These are phyloP conservation scores for Gloeophyllum trabeum DNA, from an alignment of 768 basidiomycete genomes.

Conservation along the genomic window DNA sequence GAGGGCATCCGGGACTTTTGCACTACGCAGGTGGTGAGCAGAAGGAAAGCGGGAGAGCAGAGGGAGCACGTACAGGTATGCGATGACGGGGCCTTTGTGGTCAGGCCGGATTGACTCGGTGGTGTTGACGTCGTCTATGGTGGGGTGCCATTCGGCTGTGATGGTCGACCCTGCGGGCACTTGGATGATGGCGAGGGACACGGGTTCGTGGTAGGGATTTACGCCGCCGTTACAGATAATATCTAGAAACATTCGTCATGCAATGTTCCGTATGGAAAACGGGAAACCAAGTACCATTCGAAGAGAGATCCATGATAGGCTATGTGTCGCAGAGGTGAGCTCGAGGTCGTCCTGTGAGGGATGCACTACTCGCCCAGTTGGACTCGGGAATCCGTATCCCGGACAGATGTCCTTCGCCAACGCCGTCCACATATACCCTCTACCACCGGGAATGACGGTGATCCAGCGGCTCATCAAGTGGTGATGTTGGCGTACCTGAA, in stretches of 20 bases:
- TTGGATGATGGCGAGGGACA: constrained; percentile 31
- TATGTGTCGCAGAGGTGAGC: constrained; percentile 8
- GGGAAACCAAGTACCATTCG: constrained; percentile 25
- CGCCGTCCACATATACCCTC: constrained; percentile 43
- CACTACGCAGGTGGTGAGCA: constrained; percentile 18
- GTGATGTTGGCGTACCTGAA: constrained; percentile 24
- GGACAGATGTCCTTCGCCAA: constrained; percentile 30
- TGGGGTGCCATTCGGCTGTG: constrained; percentile 43
- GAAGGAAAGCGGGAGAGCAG: background rate
- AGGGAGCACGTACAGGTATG: constrained; percentile 38
- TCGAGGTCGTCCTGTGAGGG: background rate
- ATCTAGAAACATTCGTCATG: constrained; percentile 2
- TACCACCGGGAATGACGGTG: constrained; percentile 6
- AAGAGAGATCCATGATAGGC: constrained; percentile 47
- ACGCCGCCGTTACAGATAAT: constrained; percentile 51
- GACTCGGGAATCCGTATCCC: constrained; percentile 36
- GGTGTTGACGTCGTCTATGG: constrained; percentile 33
- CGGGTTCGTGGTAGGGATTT: constrained; percentile 38
- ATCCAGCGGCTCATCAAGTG: background rate
- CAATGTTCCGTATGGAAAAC: background rate
- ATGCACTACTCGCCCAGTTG: constrained; percentile 28
- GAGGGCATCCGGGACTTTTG: constrained; percentile 30
- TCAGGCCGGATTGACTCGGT: constrained; percentile 35
- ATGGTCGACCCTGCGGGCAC: constrained; percentile 42
- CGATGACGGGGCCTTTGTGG: constrained; percentile 42